Conservation (phyloP, 768 basidiomycete genomes). For the Calvatia gigantea region DNA sequence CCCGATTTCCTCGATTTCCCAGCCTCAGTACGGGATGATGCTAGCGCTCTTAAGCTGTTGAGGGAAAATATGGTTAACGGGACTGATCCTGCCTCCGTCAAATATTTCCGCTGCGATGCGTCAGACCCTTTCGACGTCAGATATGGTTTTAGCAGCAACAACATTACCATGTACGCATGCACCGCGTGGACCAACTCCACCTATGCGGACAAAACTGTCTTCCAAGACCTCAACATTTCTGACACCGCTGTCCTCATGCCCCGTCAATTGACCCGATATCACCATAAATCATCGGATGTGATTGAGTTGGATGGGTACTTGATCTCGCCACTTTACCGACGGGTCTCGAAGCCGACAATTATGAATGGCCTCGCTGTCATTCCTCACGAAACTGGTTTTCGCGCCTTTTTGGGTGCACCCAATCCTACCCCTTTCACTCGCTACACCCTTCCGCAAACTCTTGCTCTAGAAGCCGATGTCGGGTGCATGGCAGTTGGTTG, state of each 20-base stretch:
- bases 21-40: slow-evolving; percentile 14
- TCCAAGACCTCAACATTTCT: slow-evolving; percentile 17
- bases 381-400: slow-evolving; percentile 16
- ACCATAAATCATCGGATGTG: neutral
- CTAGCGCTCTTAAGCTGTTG: slow-evolving; percentile 10
- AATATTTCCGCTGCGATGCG: neutral
- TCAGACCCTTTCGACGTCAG: neutral
- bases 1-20: slow-evolving; percentile 16
- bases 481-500: slow-evolving; percentile 14
- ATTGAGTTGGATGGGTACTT: slow-evolving; percentile 16
- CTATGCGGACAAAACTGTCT: slow-evolving; percentile 17
- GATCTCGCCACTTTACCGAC: slow-evolving; percentile 13
- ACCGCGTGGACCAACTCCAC: slow-evolving; percentile 21
- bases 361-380: slow-evolving; percentile 15
- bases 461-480: neutral
- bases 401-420: slow-evolving; percentile 19
- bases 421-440: slow-evolving; percentile 10
- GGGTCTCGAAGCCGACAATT: slow-evolving; percentile 9
- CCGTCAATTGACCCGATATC: slow-evolving; percentile 12
- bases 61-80: neutral
- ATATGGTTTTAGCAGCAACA: too few species aligned
- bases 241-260: slow-evolving; percentile 22
- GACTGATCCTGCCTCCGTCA: neutral
- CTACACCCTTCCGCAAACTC: slow-evolving; percentile 14
- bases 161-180: slow-evolving; percentile 15